Evolutionary conservation across 257 asterid genomes (phyloP).

Genomic region (Capsicum baccatum): DNA sequence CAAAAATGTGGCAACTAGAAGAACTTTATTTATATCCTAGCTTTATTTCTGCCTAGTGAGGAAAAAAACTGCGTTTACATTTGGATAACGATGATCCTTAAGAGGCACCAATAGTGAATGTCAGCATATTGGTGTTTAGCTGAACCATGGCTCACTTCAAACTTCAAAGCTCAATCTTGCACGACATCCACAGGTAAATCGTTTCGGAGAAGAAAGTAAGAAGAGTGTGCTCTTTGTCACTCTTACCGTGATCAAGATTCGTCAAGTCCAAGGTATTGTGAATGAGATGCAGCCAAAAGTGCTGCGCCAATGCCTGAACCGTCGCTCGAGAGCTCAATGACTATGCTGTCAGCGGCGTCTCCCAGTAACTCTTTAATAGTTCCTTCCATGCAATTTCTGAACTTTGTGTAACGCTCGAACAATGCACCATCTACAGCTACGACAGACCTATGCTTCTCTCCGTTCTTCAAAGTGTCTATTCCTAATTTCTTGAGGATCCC

Average conservation of each 20-base stretch:
- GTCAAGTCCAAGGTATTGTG: conserved; percentile 61
- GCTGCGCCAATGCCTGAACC: conserved; percentile 97
- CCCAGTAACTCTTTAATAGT: conserved; percentile 76
- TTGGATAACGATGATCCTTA: background rate
- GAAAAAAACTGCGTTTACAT: background rate
- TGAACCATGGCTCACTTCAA: background rate
- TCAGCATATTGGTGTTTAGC: background rate
- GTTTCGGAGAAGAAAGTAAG: background rate
- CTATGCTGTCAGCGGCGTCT: conserved; percentile 45
- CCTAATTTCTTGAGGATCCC: conserved; percentile 84
- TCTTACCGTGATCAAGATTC: conserved; percentile 33
- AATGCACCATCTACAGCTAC: conserved; percentile 82
- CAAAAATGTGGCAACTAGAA: conserved; percentile 21
- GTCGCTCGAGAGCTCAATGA: conserved; percentile 63
- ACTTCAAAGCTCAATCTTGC: conserved; percentile 2
- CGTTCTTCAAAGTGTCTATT: conserved; percentile 60
- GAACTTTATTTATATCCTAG: conserved; percentile 14
- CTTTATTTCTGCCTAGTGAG: background rate
- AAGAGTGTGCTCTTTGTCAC: background rate
- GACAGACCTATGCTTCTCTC: conserved; percentile 62
- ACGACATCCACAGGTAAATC: background rate
- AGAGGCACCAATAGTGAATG: background rate
- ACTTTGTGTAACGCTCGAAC: conserved; percentile 73
- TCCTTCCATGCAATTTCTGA: conserved; percentile 61
- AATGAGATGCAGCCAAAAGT: conserved; percentile 87